Base-by-base conservation (phyloP, 495 filamentous ascomycete species). In the Aspergillus affinis region DNA sequence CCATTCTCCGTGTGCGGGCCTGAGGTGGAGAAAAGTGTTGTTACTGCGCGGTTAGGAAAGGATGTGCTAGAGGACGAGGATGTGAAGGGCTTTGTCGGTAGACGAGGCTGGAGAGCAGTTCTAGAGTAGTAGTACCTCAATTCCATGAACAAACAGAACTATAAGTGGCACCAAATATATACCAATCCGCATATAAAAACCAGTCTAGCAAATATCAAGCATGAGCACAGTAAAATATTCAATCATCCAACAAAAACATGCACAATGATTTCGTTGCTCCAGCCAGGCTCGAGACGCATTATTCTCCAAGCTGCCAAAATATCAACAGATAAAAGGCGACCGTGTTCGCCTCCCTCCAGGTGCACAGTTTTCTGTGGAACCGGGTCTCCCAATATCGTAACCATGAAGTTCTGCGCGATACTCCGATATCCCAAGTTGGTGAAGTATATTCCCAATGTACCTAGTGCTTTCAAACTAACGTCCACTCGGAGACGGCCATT, bases 221-320 rank as follows among this genome's bases (percentile, higher is more conserved):
- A 56, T 20, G 48, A 20, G 9, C 48, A 20, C 0, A 2, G 15
- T 6, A 48, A 18, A 10, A 27, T 20, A 45, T 20, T 27, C 17
- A 18, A 55, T 67, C 30, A 78, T 6, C 65, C 61, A 0, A 82
- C 66, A 60, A 77, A 88, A 10, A 96, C 72, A 71, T 89, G 86
- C 19, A 97, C 79, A 45, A 82, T 78, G 30, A 91, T 84, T 69
- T 97, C 92, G 64, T 96, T 96, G 51, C 86, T 88, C 90, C 91
- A 96, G 18, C 90, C 87, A 45, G 84, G 78, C 60, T 86, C 68
- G 45, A 94, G 72, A 0, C 81, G 83, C 80, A 93, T 80, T 62
- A 87, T 83, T 26, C 83, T 85, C 91, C 92, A 98, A 3, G 94
- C 94, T 32, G 69, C 73, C 57, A 86, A 83, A 8, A 92, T 68